Base-by-base conservation (phyloP, 805 yeast genomes). In the Pichia deserticola region DNA sequence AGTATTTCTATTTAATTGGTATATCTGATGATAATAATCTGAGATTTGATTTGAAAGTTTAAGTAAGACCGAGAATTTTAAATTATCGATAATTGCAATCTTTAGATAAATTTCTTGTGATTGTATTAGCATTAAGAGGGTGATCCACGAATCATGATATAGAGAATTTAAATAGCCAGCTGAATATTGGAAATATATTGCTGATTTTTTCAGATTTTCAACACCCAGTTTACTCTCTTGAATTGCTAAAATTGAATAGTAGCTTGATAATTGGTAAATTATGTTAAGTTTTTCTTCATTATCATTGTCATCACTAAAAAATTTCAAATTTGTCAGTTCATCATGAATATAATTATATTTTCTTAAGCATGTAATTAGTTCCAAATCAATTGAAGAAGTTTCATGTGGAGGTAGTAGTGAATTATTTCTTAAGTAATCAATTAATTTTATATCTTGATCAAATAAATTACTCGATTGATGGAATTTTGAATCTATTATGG, bases 51-150 rank as follows among this genome's bases (percentile, higher is more conserved):
- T 64, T 0, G 96, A 77, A 42, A 90, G 65, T 56, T 80, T 78
- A 0, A 93, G 75, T 3, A 89, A 66, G 5, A 81, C 68, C 0
- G 83, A 68, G 59, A 85, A 81, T 57, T 81, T 84, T 57, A 78
- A 59, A 11, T 71, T 68, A 27, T 65, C 69, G 37, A 67, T 63
- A 0, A 72, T 64, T 0, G 96, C 89, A 57, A 82, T 82, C 44
- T 77, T 80, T 96, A 97, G 89, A 45, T 84, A 79, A 11, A 80
- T 74, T 60, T 90, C 97, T 64, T 89, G 96, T 0, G 96, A 93
- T 59, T 88, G 96, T 0, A 95, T 93, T 38, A 86, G 60, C 41
- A 48, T 30, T 12, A 43, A 13, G 12, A 29, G 27, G 15, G 13
- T 39, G 20, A 20, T 20, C 20, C 20, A 20, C 20, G 20, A 20